Percentiles rank a stretch among this genome's conserved stretches.
These are phyloP conservation scores for Haplosporangium sp. DNA, from an alignment of 371 early-diverging fungal species.

Conservation along the genomic window DNA sequence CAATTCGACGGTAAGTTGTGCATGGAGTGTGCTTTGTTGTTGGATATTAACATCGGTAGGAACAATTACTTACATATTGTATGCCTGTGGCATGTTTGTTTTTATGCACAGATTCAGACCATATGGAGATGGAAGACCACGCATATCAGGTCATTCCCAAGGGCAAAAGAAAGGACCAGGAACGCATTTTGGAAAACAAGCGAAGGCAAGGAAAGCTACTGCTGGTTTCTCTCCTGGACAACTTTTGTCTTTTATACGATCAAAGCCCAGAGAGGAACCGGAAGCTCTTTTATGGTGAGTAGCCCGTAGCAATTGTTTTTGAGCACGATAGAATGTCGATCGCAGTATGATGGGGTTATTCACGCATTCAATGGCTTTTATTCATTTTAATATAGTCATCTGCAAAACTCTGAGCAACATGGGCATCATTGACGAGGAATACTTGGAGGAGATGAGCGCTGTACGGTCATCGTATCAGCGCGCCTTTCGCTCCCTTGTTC, in stretches of 20 bases:
- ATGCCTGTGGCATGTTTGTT: not conserved
- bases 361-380: slow-evolving; percentile 15
- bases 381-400: slow-evolving; percentile 20
- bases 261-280: slow-evolving; percentile 85
- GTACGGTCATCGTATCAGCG: slow-evolving; percentile 84
- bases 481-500: slow-evolving; percentile 84
- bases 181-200: slow-evolving; percentile 57
- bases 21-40: not conserved
- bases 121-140: slow-evolving; percentile 37
- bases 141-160: slow-evolving; percentile 46
- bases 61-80: too few relatives aligned
- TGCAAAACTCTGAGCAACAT: slow-evolving; percentile 71
- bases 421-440: slow-evolving; percentile 88
- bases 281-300: slow-evolving; percentile 83
- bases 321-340: not conserved
- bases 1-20: slow-evolving; percentile 50
- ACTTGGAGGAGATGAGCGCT: slow-evolving; percentile 82
- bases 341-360: not conserved
- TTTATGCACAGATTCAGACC: slow-evolving; percentile 46
- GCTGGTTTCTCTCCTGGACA: slow-evolving; percentile 80
- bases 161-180: slow-evolving; percentile 41
- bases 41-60: too few relatives aligned
- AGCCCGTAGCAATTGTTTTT: slow-evolving; percentile 7
- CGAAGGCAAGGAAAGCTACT: slow-evolving; percentile 76
- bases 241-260: slow-evolving; percentile 88